phyloP scores from a whole-genome alignment of 306 rosid species.

The Argentina anserina region DNA sequence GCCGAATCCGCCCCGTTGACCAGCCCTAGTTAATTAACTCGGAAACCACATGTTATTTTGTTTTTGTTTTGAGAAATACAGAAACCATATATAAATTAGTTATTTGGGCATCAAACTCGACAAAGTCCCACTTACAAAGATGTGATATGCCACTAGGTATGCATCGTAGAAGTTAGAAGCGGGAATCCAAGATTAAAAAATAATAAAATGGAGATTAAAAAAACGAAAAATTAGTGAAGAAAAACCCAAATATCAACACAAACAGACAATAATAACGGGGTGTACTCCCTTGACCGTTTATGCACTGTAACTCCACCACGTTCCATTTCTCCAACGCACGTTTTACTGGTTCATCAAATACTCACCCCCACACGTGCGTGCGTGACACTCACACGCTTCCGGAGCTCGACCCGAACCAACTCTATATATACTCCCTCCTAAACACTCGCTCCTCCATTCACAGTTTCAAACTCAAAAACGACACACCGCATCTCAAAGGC shows the following conservation, averaged over 20 bases:
- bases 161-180: not conserved
- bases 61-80: too few relatives aligned
- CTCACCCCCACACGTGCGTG: not conserved
- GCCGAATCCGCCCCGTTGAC: too few relatives aligned
- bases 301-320: not conserved
- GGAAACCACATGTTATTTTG: too few relatives aligned
- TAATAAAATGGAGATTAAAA: too few relatives aligned
- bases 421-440: slow-evolving; percentile 18
- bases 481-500: not conserved
- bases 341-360: not conserved
- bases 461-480: not conserved
- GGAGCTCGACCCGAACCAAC: not conserved
- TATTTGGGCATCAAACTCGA: too few relatives aligned
- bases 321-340: not conserved
- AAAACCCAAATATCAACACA: too few relatives aligned
- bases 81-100: too few relatives aligned
- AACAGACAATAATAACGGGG: not conserved
- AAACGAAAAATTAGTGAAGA: not conserved
- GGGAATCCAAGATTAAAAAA: not conserved
- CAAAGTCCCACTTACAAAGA: too few relatives aligned
- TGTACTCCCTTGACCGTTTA: slow-evolving; percentile 3
- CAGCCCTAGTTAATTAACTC: too few relatives aligned
- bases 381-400: not conserved
- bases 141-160: too few relatives aligned
- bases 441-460: slow-evolving; percentile 13